Evolutionary conservation across 164 flowering plant species (phyloP).

Genomic region (Vitis rotundifolia): DNA sequence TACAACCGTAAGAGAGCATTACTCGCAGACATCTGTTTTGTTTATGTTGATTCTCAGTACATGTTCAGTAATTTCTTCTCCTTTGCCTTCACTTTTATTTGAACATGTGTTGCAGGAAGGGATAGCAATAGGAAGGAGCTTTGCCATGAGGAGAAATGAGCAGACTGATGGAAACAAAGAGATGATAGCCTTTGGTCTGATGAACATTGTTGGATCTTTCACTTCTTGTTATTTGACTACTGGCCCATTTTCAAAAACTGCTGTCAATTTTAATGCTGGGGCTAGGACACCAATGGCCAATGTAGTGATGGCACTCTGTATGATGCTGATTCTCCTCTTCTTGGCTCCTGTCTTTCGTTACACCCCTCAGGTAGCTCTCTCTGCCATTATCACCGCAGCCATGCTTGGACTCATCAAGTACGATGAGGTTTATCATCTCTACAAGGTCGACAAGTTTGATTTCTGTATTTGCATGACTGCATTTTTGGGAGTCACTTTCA

Average conservation of each 20-base stretch:
- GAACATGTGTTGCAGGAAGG: conserved; percentile 66
- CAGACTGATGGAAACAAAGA: conserved; percentile 93
- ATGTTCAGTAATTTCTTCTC: too few relatives aligned
- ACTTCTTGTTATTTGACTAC: conserved; percentile 93
- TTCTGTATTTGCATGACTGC: conserved; percentile 75
- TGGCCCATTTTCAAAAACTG: conserved; percentile 93
- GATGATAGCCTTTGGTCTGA: conserved; percentile 87
- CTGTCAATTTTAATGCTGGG: conserved; percentile 85
- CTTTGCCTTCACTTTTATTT: neutral
- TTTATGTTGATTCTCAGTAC: neutral
- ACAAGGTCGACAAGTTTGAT: conserved; percentile 80
- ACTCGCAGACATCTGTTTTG: neutral
- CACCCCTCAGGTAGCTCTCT: conserved; percentile 88
- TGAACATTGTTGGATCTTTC: conserved; percentile 88
- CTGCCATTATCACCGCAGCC: conserved; percentile 85
- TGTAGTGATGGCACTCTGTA: conserved; percentile 61
- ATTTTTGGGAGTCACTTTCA: conserved; percentile 69
- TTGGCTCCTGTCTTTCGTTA: conserved; percentile 77
- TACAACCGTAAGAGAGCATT: conserved; percentile 55
- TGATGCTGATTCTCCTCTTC: conserved; percentile 73
- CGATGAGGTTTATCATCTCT: conserved; percentile 51
- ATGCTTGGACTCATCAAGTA: conserved; percentile 84
- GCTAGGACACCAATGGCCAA: conserved; percentile 72
- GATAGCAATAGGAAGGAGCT: conserved; percentile 86
- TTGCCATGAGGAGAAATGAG: conserved; percentile 63